Conservation (phyloP, 306 rosid species). For the Betula pendula region DNA sequence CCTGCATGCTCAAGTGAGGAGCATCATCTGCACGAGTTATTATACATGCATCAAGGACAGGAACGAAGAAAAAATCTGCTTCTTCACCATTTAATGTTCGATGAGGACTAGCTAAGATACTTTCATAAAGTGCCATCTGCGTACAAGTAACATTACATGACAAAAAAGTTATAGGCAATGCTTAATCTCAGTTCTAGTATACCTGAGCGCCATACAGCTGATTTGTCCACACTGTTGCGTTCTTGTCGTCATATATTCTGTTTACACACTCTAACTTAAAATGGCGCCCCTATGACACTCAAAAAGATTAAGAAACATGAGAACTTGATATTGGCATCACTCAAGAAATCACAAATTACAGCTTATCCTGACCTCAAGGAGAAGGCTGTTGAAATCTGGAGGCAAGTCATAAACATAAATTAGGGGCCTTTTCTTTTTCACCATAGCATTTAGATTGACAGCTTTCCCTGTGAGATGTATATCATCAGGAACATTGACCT, state of each 20-base stretch:
- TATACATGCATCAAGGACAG: constrained; percentile 94
- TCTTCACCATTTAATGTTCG: constrained; percentile 90
- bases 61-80: constrained; percentile 96
- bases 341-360: constrained; percentile 20
- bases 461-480: constrained; percentile 37
- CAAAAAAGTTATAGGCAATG: constrained; percentile 28
- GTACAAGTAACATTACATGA: constrained; percentile 25
- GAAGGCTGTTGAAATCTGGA: constrained; percentile 80
- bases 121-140: constrained; percentile 89
- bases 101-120: constrained; percentile 85
- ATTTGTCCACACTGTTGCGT: constrained; percentile 80
- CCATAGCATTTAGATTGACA: constrained; percentile 53
- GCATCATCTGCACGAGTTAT: constrained; percentile 94
- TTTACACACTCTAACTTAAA: constrained; percentile 85
- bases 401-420: constrained; percentile 91
- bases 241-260: constrained; percentile 66
- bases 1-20: constrained; percentile 85
- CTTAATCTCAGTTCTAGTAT: constrained; percentile 30
- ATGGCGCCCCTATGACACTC: constrained; percentile 80
- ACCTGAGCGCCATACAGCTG: constrained; percentile 93
- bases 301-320: constrained; percentile 27
- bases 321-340: constrained; percentile 23
- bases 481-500: constrained; percentile 56
- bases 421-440: constrained; percentile 85
- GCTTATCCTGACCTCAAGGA: constrained; percentile 73